These are phyloP conservation scores for Catenaria anguillulae DNA, from an alignment of 371 early-diverging fungal species.

Conservation along the genomic window DNA sequence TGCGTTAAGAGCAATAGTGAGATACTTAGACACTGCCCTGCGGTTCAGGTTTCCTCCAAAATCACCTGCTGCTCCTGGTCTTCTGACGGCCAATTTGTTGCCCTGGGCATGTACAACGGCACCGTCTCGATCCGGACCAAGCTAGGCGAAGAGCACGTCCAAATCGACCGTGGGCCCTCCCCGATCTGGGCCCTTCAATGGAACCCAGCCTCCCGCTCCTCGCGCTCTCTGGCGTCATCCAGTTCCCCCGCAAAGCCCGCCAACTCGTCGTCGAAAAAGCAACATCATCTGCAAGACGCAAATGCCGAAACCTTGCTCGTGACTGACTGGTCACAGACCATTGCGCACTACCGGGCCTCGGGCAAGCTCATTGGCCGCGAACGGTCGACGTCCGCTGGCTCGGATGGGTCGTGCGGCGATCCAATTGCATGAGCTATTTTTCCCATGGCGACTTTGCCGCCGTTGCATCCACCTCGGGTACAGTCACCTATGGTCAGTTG, in stretches of 20 bases:
- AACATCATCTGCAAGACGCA: no score
- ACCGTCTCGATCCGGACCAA: constrained; percentile 25
- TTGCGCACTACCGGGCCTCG: constrained; percentile 28
- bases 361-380: constrained; percentile 32
- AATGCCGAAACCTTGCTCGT: constrained; percentile 25
- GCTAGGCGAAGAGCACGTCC: constrained; percentile 28
- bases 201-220: constrained; percentile 14
- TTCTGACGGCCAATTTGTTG: constrained; percentile 30
- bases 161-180: constrained; percentile 22
- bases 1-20: neutral
- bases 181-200: constrained; percentile 34
- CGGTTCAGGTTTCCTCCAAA: constrained; percentile 22
- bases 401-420: constrained; percentile 31
- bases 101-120: constrained; percentile 34
- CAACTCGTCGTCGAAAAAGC: no score
- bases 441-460: constrained; percentile 26
- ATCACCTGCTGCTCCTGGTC: constrained; percentile 30
- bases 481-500: constrained; percentile 31
- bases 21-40: no score
- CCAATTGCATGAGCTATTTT: constrained; percentile 24
- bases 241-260: no score
- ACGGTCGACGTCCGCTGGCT: constrained; percentile 13
- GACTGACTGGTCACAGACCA: constrained; percentile 31
- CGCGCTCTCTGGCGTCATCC: no score
- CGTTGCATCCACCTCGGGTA: constrained; percentile 30